Evolutionary conservation across 1,284 basidiomycete species (phyloP).

Genomic region (Ustilago trichophora): DNA sequence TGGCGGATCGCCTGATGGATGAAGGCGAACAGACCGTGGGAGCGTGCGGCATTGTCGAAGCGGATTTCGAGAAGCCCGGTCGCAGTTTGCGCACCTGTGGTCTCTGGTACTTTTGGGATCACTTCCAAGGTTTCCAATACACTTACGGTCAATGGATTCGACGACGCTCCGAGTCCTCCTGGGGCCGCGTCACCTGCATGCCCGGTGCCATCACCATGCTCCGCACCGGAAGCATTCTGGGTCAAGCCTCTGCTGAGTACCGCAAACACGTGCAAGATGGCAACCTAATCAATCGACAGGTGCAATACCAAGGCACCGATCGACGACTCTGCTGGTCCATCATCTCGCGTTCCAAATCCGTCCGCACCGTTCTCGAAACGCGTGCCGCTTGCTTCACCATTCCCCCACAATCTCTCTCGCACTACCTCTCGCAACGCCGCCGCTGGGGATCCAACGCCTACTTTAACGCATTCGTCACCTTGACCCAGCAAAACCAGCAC

Average conservation of each 20-base stretch:
- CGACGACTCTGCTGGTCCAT: conserved; percentile 32
- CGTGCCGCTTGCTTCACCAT: conserved; percentile 36
- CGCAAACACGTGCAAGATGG: conserved; percentile 23
- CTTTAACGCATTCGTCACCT: conserved; percentile 28
- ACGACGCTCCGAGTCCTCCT: conserved; percentile 21
- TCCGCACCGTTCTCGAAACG: conserved; percentile 30
- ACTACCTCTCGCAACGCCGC: conserved; percentile 32
- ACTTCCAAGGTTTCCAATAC: conserved; percentile 36
- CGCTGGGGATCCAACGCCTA: conserved; percentile 38
- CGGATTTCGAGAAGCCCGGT: conserved; percentile 21
- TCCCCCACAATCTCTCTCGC: conserved; percentile 23
- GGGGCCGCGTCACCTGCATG: conserved; percentile 35
- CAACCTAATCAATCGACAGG: conserved; percentile 26
- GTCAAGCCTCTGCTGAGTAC: conserved; percentile 25
- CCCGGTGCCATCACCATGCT: conserved; percentile 35
- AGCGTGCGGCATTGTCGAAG: conserved; percentile 31
- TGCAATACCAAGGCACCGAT: conserved; percentile 34
- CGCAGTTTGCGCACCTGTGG: conserved; percentile 13
- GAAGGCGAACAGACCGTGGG: conserved; percentile 30
- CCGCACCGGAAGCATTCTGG: conserved; percentile 18
- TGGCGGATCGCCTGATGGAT: conserved; percentile 23
- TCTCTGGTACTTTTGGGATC: conserved; percentile 32
- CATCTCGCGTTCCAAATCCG: conserved; percentile 30
- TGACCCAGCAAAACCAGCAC: conserved; percentile 18
- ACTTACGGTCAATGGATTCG: conserved; percentile 36